Conservation (phyloP, 139 green algal species). For the Chlamydomonas sphaeroides region DNA sequence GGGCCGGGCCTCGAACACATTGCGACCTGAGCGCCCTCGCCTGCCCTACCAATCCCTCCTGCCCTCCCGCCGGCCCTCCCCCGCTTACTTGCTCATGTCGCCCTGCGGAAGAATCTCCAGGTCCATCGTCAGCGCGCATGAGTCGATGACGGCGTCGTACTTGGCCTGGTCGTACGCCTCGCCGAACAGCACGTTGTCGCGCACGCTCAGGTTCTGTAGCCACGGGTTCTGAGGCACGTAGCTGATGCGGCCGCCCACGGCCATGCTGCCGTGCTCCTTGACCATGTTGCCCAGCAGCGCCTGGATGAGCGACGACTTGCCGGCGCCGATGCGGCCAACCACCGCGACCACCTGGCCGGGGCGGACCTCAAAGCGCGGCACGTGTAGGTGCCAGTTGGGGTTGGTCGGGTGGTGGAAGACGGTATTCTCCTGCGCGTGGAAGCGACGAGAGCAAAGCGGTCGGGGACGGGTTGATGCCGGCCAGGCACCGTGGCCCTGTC, state of each 20-base stretch:
- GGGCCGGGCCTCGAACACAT: too few species aligned
- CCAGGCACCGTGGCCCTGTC: too few species aligned
- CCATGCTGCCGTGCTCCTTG: too few species aligned
- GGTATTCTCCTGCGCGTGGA: too few species aligned
- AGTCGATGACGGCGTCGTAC: slow-evolving; percentile 64
- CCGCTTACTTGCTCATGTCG: slow-evolving; percentile 52
- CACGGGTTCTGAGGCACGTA: slow-evolving; percentile 69
- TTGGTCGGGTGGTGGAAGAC: slow-evolving; percentile 59
- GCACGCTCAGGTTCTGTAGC: slow-evolving; percentile 74
- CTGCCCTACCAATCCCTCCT: too few species aligned
- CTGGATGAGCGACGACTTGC: slow-evolving; percentile 56
- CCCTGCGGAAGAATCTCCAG: slow-evolving; percentile 67
- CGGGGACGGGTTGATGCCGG: too few species aligned
- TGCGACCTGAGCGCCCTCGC: too few species aligned
- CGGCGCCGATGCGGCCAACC: slow-evolving; percentile 62
- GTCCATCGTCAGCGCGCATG: slow-evolving; percentile 64
- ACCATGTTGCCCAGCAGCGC: slow-evolving; percentile 68
- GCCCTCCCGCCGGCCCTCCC: too few species aligned
- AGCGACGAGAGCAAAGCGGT: too few species aligned
- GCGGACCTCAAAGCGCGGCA: slow-evolving; percentile 48
- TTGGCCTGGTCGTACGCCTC: slow-evolving; percentile 49
- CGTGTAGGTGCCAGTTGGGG: slow-evolving; percentile 53
- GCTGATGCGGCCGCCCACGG: slow-evolving; percentile 40
- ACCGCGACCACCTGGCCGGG: slow-evolving; percentile 65
- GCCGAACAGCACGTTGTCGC: slow-evolving; percentile 75